Base-by-base conservation (phyloP, 345 rosid genomes). In the Lepidium africanum region DNA sequence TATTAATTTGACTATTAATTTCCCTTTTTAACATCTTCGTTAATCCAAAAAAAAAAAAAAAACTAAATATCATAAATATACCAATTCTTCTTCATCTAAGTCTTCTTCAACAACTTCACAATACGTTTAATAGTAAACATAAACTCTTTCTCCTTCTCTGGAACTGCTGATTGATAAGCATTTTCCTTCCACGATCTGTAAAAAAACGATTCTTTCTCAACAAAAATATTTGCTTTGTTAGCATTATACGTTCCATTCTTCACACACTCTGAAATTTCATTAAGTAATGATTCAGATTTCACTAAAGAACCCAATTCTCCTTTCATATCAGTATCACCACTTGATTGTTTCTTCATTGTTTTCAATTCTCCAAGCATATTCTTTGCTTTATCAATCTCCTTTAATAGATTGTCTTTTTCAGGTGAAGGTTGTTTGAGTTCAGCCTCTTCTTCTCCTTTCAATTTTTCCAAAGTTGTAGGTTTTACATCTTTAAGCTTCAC, bases 111-210 rank as follows among this genome's bases (percentile, higher is more conserved):
- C 43, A 74, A 39, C 21, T 74, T 59, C 0, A 74, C 67, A 67
- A 74, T 67, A 10, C 13, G 72, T 43, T 73, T 73, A 1, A 74
- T 67, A 0, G 62, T 52, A 25, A 5, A 23, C 77, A 74, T 74
- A 45, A 15, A 74, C 63, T 74, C 77, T 67, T 73, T 73, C 37
- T 73, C 77, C 11, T 73, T 73, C 63, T 73, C 73, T 2, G 73
- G 72, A 38, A 73, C 73, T 21, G 27, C 68, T 9, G 77, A 42
- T 9, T 51, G 11, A 67, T 67, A 73, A 0, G 73, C 59, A 73
- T 59, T 73, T 56, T 66, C 77, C 57, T 73, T 66, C 77, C 77
- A 67, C 7, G 68, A 63, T 52, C 73, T 59, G 50, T 59, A 73
- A 42, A 67, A 59, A 36, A 66, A 59, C 14, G 77, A 59, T 43